Base-by-base conservation (phyloP, 2,329 filamentous ascomycete genomes). In the Xylariales sp. region DNA sequence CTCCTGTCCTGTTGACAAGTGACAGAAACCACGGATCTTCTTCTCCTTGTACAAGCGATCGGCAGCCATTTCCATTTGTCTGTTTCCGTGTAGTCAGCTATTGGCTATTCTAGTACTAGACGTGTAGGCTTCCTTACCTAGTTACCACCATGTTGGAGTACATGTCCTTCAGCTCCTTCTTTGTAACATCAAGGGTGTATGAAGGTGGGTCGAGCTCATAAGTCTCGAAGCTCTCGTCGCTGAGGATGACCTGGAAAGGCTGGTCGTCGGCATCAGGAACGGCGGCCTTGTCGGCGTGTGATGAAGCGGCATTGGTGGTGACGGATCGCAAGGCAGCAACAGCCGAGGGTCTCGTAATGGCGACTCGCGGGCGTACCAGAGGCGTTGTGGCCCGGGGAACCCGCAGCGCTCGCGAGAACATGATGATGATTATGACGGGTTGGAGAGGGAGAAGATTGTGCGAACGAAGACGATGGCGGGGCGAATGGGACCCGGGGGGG, bases 1-100 rank as follows among this genome's bases (percentile, higher is more conserved):
- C 88, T 99, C 96, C 85, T 99, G 96, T 71, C 96, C 96, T 68
- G 92, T 97, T 67, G 96, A 98, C 83, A 99, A 85, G 85, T 99
- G 96, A 86, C 96, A 99, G 92, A 99, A 99, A 85, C 96, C 96
- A 78, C 96, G 93, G 78, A 99, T 98, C 89, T 99, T 98, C 91
- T 99, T 99, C 87, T 98, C 96, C 88, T 99, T 99, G 93, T 99
- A 99, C 79, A 99, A 87, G 81, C 95, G 90, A 81, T 99, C 96
- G 85, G 96, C 94, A 74, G 95, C 94, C 95, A 99, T 97, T 85
- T 99, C 96, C 96, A 99, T 97, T 82, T 97, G 96, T 85, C 94
- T 97, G 76, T 64, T 71, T 49, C 23, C 39, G 43, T 30, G 14
- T 48, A 30, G 32, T 65, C 50, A 67, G 67, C 48, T 5, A 14